Evolutionary conservation across 768 basidiomycete species (phyloP).

Genomic region (Terana coerulea): DNA sequence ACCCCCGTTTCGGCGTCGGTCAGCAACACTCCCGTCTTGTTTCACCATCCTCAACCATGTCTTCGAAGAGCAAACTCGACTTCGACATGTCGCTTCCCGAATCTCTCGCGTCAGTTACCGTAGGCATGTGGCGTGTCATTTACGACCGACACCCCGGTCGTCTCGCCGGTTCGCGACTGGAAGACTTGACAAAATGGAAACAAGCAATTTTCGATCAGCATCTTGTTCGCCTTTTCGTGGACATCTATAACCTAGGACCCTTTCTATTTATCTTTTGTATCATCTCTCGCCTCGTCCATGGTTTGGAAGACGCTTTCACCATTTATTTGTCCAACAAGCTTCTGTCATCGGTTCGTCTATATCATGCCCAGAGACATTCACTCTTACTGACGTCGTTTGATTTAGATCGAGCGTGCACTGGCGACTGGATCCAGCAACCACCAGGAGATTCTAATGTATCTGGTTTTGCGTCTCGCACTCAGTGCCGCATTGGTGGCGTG

Average conservation of each 20-base stretch:
- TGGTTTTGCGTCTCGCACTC: not conserved
- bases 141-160: not conserved
- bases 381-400: too few species aligned
- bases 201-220: not conserved
- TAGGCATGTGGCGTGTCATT: slow-evolving; percentile 4
- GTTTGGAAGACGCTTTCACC: slow-evolving; percentile 3
- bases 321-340: slow-evolving; percentile 2
- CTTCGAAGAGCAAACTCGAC: not conserved
- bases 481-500: not conserved
- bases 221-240: not conserved
- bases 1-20: not conserved
- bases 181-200: not conserved
- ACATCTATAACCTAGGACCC: slow-evolving; percentile 6
- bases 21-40: not conserved
- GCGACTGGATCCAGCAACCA: not conserved
- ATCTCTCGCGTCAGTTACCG: not conserved
- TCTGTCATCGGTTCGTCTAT: not conserved
- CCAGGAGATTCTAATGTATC: not conserved
- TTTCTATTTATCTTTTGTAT: slow-evolving; percentile 1
- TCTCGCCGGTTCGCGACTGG: not conserved
- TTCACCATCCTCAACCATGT: not conserved
- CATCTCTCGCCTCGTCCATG: not conserved
- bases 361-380: not conserved
- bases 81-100: not conserved
- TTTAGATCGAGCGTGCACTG: not conserved